Evolutionary conservation across 1,284 basidiomycete genomes (phyloP).

Genomic region (Hymenochaete sp.): DNA sequence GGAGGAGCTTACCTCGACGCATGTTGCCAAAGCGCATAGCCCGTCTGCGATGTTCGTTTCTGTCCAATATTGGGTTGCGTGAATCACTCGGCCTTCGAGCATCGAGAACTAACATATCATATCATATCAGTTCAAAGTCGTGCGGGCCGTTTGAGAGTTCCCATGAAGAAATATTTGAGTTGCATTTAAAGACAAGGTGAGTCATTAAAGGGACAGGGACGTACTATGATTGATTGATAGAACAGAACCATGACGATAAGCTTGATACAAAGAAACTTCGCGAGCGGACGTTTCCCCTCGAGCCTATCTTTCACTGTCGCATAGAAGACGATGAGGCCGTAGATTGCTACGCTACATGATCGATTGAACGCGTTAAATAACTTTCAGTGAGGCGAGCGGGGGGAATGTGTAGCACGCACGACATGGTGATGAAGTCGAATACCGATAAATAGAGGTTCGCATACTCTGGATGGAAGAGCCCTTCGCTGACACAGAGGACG

Average conservation of each 20-base stretch:
- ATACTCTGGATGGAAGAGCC: constrained; percentile 57
- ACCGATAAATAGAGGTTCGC: constrained; percentile 52
- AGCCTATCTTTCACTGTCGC: constrained; percentile 72
- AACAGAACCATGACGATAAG: constrained; percentile 81
- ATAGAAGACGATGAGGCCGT: constrained; percentile 77
- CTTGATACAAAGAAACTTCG: constrained; percentile 80
- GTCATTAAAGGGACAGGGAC: constrained; percentile 24
- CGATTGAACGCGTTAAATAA: too few relatives aligned
- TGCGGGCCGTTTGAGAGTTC: too few relatives aligned
- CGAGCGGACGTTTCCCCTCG: constrained; percentile 64
- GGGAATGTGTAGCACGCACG: constrained; percentile 39
- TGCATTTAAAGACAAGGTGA: too few relatives aligned
- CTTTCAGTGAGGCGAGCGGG: background rate
- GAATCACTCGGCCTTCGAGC: constrained; percentile 44
- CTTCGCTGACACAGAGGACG: constrained; percentile 57
- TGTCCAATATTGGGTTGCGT: constrained; percentile 72
- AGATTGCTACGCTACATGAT: constrained; percentile 71
- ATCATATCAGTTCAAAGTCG: too few relatives aligned
- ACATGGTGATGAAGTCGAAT: constrained; percentile 73
- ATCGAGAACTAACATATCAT: constrained; percentile 46
- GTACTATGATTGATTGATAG: constrained; percentile 66
- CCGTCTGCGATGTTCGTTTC: constrained; percentile 73
- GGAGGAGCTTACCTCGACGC: constrained; percentile 64
- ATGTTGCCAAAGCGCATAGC: constrained; percentile 70
- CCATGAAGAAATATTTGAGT: too few relatives aligned